Evolutionary conservation across 2,329 filamentous ascomycete genomes (phyloP), one percentile per base, ranked within the genome.

Genomic region (Microthyrium microscopicum): DNA sequence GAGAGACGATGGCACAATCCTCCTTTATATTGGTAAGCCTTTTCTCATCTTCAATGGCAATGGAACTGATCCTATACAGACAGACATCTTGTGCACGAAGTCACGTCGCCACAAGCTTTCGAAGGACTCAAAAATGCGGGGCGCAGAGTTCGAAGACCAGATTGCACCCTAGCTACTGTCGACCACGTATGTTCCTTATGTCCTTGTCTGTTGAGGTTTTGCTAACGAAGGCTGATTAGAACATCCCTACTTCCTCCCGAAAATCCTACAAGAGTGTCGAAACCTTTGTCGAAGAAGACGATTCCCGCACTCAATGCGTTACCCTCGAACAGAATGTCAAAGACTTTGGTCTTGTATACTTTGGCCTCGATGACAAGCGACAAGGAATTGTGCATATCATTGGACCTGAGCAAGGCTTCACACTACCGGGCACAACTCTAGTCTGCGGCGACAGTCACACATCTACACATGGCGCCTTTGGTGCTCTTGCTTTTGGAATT

Each of bases 361-460:
- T 98, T 53, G 89, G 89, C 40, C 75, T 98, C 42, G 81, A 78
- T 45, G 87, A 95, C 60, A 91, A 89, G 68, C 77, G 89, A 43
- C 89, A 98, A 61, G 89, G 89, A 44, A 98, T 98, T 48, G 89
- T 95, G 38, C 89, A 98, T 61, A 82, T 98, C 49, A 95, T 98
- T 47, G 89, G 89, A 22, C 89, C 89, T 26, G 89, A 98, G 65
- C 89, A 98, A 59, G 89, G 89, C 45, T 98, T 98, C 66, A 98
- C 89, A 36, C 77, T 95, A 24, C 89, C 89, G 26, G 89, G 83
- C 45, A 95, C 89, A 35, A 98, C 89, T 3, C 80, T 95, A 24
- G 89, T 95, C 43, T 95, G 89, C 52, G 89, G 89, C 56, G 89
- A 98, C 68, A 92, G 81, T 51, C 89, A 98, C 56, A 98, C 89